Conservation (phyloP, 371 early-diverging fungal species). For the Capillidium rhysosporum region DNA sequence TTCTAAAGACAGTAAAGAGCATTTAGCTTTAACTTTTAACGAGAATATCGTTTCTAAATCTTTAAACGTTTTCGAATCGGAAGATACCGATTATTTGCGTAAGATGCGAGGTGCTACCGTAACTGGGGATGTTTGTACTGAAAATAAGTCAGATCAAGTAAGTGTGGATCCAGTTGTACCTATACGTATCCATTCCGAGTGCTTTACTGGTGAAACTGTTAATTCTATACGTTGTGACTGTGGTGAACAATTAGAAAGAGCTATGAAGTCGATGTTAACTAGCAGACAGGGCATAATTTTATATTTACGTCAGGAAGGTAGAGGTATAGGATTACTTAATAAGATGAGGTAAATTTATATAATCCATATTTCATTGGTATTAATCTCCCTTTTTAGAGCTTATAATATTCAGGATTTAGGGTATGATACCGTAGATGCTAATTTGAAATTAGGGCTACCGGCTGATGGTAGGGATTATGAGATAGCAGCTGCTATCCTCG, state of each 20-base stretch:
- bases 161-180: constrained; percentile 20
- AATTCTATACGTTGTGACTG: constrained; percentile 88
- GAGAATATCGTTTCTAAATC: constrained; percentile 4
- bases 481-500: constrained; percentile 73
- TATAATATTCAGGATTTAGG: constrained; percentile 93
- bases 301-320: constrained; percentile 89
- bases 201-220: constrained; percentile 92
- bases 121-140: constrained; percentile 5
- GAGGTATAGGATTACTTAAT: constrained; percentile 82
- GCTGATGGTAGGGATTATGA: constrained; percentile 83
- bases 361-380: neutral
- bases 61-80: constrained; percentile 4
- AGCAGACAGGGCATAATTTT: constrained; percentile 76
- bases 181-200: constrained; percentile 86
- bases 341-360: constrained; percentile 52
- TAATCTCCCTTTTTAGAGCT: constrained; percentile 36
- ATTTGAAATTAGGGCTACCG: constrained; percentile 69
- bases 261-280: constrained; percentile 69
- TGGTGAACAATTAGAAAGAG: constrained; percentile 81
- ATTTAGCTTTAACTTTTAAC: constrained; percentile 84
- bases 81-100: constrained; percentile 59
- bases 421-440: constrained; percentile 87
- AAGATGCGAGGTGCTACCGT: constrained; percentile 56
- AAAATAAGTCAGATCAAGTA: no score
- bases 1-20: constrained; percentile 67